Evolutionary conservation across 345 rosid species (phyloP).

Genomic region (Anacardium occidentale): DNA sequence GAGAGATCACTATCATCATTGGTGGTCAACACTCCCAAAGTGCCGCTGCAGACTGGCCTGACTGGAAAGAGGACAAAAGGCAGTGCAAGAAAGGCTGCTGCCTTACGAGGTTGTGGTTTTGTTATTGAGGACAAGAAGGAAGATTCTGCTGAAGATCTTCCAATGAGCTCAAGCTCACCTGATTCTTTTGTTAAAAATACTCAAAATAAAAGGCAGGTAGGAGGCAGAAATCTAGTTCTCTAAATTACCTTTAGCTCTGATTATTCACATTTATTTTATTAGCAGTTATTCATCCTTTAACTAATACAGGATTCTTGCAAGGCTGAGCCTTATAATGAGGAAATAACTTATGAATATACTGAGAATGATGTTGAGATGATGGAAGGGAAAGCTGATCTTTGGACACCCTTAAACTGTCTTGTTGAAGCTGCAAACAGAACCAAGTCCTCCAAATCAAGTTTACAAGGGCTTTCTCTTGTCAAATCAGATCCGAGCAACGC

Average conservation of each 20-base stretch:
- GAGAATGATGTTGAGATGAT: slow-evolving; percentile 38
- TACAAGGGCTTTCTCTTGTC: slow-evolving; percentile 37
- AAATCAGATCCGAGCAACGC: slow-evolving; percentile 31
- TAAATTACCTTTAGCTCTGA: slow-evolving; percentile 1
- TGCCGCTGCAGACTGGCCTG: slow-evolving; percentile 45
- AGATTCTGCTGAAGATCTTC: slow-evolving; percentile 43
- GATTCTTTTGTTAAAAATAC: slow-evolving; percentile 36
- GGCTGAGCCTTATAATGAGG: slow-evolving; percentile 35
- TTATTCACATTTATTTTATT: background rate
- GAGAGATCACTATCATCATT: slow-evolving; percentile 70
- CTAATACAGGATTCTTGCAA: slow-evolving; percentile 41
- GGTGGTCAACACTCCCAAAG: slow-evolving; percentile 64
- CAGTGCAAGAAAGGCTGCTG: slow-evolving; percentile 44
- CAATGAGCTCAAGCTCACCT: slow-evolving; percentile 48
- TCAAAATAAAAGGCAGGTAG: slow-evolving; percentile 51
- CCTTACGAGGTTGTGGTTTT: slow-evolving; percentile 39
- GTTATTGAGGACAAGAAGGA: slow-evolving; percentile 48
- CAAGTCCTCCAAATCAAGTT: slow-evolving; percentile 51
- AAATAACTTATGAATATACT: slow-evolving; percentile 22
- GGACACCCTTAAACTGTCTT: slow-evolving; percentile 75
- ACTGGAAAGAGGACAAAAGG: slow-evolving; percentile 63
- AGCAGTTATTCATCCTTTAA: slow-evolving; percentile 8
- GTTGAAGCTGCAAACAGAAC: slow-evolving; percentile 80
- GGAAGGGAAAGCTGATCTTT: slow-evolving; percentile 56
- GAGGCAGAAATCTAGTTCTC: slow-evolving; percentile 16